Evolutionary conservation across 345 rosid genomes (phyloP).

Genomic region (Sapria himalayana): DNA sequence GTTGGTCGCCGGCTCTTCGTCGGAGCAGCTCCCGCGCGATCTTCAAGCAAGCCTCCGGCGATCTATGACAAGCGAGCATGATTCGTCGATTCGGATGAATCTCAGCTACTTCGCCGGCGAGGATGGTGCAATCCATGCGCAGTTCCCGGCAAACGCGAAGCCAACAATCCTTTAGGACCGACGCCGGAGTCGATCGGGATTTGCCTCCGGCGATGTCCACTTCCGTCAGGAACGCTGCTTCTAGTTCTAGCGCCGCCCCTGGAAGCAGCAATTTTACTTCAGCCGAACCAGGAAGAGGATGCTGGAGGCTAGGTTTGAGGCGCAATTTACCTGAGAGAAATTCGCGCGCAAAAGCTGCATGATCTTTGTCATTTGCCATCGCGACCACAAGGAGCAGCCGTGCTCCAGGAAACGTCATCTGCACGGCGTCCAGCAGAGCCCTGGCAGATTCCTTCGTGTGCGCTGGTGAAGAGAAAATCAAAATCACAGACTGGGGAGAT

Average conservation of each 20-base stretch:
- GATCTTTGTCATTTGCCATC: constrained; percentile 90
- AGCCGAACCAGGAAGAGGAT: not conserved
- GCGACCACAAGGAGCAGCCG: constrained; percentile 43
- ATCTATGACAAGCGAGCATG: constrained; percentile 18
- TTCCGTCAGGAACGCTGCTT: constrained; percentile 50
- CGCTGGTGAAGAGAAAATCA: constrained; percentile 24
- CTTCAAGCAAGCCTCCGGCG: constrained; percentile 14
- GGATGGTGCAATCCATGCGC: constrained; percentile 14
- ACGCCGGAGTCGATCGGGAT: constrained; percentile 34
- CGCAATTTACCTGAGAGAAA: constrained; percentile 35
- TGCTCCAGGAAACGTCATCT: constrained; percentile 30
- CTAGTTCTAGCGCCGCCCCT: too few relatives aligned
- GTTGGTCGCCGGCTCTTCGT: constrained; percentile 10
- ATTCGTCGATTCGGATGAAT: constrained; percentile 9
- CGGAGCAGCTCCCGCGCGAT: constrained; percentile 20
- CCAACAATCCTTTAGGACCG: constrained; percentile 43
- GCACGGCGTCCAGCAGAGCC: constrained; percentile 41
- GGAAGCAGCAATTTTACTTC: not conserved
- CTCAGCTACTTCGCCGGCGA: constrained; percentile 15
- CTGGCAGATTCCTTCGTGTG: constrained; percentile 85
- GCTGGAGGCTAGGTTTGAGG: not conserved
- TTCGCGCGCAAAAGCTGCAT: constrained; percentile 59
- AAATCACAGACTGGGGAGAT: too few relatives aligned
- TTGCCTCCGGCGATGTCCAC: constrained; percentile 47
- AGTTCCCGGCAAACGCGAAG: constrained; percentile 34